Base-by-base conservation (phyloP, 768 basidiomycete genomes). In the Mycena indigotica region DNA sequence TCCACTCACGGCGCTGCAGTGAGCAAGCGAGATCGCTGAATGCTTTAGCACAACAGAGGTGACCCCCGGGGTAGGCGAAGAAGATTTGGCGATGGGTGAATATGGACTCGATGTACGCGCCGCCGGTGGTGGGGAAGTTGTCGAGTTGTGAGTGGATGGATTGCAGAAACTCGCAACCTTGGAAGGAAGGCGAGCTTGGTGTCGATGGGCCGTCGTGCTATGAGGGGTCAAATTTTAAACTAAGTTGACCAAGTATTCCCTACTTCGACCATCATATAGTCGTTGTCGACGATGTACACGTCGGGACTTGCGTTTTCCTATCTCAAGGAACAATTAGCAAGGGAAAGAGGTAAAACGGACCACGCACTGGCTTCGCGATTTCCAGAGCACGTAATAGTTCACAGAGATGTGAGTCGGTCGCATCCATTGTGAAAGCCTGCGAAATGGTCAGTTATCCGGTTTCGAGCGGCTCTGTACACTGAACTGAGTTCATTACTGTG, bases 1-100 rank as follows among this genome's bases (percentile, higher is more conserved):
- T 77, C 88, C 87, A 88, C 3, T 80, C 81, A 52, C 88, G 77
- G 51, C 74, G 70, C 70, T 91, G 89, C 64, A 92, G 70, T 32
- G 77, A 70, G 56, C 75, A 77, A 12, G 89, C 89, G 60, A 92
- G 75, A 69, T 86, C 86, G 72, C 74, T 83, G 70, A 88, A 84
- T 16, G 75, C 85, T 51, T 77, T 74, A 50, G 86, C 83, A 74
- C 89, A 91, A 28, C 82, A 80, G 56, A 60, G 70, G 74, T 91
- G 89, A 12, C 76, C 85, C 53, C 76, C 73, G 19, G 89, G 89
- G 66, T 76, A 85, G 10, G 85, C 81, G 60, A 72, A 75, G 59
- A 86, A 77, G 32, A 87, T 82, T 68, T 87, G 84, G 67, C 89
- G 88, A 73, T 92, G 89, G 0, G 84, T 84, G 72, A 90, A 88